These are phyloP conservation scores for Syncephalastrum monosporum DNA, from an alignment of 371 early-diverging fungal species.

Conservation along the genomic window DNA sequence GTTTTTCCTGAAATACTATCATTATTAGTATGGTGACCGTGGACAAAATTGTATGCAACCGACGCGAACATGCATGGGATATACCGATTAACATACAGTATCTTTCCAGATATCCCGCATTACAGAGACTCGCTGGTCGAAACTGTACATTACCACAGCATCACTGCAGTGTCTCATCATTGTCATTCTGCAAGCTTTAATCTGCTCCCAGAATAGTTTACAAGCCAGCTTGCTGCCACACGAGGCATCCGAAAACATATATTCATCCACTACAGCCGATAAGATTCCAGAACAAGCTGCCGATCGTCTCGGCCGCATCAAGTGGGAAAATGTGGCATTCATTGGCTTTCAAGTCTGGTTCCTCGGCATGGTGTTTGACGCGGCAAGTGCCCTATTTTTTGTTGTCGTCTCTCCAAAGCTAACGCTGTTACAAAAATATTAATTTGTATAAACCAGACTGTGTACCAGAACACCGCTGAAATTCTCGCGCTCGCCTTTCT, in stretches of 20 bases:
- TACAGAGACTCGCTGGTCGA: constrained; percentile 42
- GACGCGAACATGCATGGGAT: not conserved
- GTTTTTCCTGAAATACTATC: constrained; percentile 6
- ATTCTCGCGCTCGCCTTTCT: constrained; percentile 42
- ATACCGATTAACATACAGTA: not conserved
- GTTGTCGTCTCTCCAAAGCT: not conserved
- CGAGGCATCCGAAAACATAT: constrained; percentile 7
- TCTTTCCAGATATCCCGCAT: constrained; percentile 28
- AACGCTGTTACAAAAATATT: not conserved
- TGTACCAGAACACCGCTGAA: constrained; percentile 45
- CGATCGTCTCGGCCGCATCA: constrained; percentile 33
- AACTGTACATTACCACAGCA: constrained; percentile 34
- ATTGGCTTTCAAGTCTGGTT: constrained; percentile 43
- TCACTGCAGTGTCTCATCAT: constrained; percentile 31
- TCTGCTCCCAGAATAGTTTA: constrained; percentile 30
- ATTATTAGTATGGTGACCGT: constrained; percentile 25
- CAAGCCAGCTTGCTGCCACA: constrained; percentile 23
- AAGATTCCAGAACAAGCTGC: constrained; percentile 25
- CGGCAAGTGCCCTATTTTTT: constrained; percentile 30
- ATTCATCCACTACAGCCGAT: constrained; percentile 9
- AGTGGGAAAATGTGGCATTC: constrained; percentile 45
- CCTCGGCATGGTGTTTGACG: constrained; percentile 45
- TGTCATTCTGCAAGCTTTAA: constrained; percentile 26
- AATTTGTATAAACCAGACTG: constrained; percentile 22
- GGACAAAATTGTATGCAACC: constrained; percentile 31